Evolutionary conservation across 2,329 filamentous ascomycete genomes (phyloP).

Genomic region (Sporothrix phasma): DNA sequence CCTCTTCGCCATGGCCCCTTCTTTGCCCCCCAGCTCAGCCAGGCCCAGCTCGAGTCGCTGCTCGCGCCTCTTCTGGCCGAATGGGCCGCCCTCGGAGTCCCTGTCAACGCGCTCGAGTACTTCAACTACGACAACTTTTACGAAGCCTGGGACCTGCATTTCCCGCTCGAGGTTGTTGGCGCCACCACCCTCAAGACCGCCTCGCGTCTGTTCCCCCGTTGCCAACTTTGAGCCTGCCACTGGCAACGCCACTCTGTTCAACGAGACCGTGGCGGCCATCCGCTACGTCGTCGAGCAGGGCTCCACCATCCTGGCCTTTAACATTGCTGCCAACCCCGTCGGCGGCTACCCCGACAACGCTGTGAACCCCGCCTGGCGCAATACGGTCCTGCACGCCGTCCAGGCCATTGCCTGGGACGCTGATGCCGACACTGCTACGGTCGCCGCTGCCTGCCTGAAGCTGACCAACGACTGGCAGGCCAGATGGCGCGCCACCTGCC

Average conservation of each 20-base stretch:
- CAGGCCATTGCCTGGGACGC: conserved; percentile 22
- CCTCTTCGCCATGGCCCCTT: conserved; percentile 23
- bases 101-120: conserved; percentile 17
- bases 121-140: conserved; percentile 32
- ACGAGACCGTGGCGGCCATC: conserved; percentile 24
- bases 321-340: conserved; percentile 26
- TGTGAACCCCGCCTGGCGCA: conserved; percentile 41
- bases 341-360: conserved; percentile 29
- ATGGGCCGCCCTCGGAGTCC: conserved; percentile 21
- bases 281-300: conserved; percentile 32
- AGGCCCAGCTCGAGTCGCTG: conserved; percentile 19
- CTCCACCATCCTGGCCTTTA: conserved; percentile 32
- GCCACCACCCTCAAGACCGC: conserved; percentile 19
- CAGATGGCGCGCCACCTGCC: conserved; percentile 23
- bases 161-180: conserved; percentile 31
- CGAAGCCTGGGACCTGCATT: conserved; percentile 33
- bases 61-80: conserved; percentile 22
- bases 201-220: conserved; percentile 25
- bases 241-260: conserved; percentile 27
- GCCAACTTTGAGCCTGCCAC: conserved; percentile 23
- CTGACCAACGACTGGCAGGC: conserved; percentile 28
- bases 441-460: conserved; percentile 20
- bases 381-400: conserved; percentile 31
- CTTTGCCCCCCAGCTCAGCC: conserved; percentile 20
- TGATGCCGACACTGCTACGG: conserved; percentile 13